A percentile compares a stretch with the other conserved stretches of the same genome.
These are phyloP conservation scores for Xylariaceae sp. DNA, from an alignment of 2,329 filamentous ascomycete species.

Conservation along the genomic window DNA sequence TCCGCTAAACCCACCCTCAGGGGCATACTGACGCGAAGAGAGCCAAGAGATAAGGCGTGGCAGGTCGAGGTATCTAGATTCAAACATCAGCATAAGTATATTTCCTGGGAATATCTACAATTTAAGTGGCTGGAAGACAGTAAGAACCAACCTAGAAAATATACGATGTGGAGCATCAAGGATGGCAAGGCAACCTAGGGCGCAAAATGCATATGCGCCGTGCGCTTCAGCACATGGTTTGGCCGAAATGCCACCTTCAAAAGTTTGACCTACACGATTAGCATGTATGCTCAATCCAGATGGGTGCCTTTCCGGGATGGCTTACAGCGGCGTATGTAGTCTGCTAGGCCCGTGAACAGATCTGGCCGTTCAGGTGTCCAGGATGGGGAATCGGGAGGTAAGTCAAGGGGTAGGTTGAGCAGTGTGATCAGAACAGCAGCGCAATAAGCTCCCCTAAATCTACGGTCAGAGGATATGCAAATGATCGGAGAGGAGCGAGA, in stretches of 20 bases:
- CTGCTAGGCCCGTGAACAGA: slow-evolving; percentile 75
- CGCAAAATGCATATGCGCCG: slow-evolving; percentile 96
- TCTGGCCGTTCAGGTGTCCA: slow-evolving; percentile 65
- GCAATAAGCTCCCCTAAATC: slow-evolving; percentile 83
- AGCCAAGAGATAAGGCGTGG: slow-evolving; percentile 83
- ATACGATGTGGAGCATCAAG: slow-evolving; percentile 78
- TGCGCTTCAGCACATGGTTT: slow-evolving; percentile 90
- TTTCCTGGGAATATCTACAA: slow-evolving; percentile 43
- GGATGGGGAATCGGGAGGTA: slow-evolving; percentile 75
- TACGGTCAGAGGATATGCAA: slow-evolving; percentile 30
- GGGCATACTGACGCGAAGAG: slow-evolving; percentile 84
- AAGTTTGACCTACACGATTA: slow-evolving; percentile 75
- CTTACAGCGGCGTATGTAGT: slow-evolving; percentile 83
- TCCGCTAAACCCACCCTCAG: slow-evolving; percentile 91
- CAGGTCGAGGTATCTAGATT: slow-evolving; percentile 73
- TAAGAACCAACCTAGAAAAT: slow-evolving; percentile 68
- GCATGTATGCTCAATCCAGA: slow-evolving; percentile 26
- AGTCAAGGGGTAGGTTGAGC: slow-evolving; percentile 79
- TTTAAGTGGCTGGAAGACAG: slow-evolving; percentile 41
- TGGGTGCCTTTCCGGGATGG: slow-evolving; percentile 36
- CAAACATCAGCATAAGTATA: slow-evolving; percentile 29
- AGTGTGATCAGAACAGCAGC: slow-evolving; percentile 84
- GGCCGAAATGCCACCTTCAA: slow-evolving; percentile 89
- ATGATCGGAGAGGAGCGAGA: slow-evolving; percentile 25
- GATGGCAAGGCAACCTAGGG: slow-evolving; percentile 85